A percentile compares a stretch with the other conserved stretches of the same genome.
Evolutionary conservation across 1,284 basidiomycete genomes (phyloP).

Genomic region (Athelia psychrophila): DNA sequence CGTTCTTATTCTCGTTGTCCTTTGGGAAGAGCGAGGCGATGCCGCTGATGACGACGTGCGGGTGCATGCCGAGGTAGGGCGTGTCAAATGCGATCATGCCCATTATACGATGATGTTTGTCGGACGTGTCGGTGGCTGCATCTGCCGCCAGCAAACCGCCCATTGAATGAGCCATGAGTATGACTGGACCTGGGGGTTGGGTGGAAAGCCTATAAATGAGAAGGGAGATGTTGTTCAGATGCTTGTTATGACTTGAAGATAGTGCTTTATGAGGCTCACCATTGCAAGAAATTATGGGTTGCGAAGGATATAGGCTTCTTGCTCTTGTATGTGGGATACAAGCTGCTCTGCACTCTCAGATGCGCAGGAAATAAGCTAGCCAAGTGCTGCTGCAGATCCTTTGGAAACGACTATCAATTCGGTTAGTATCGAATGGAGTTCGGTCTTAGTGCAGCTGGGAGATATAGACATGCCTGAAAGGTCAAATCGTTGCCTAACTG

Average conservation of each 20-base stretch:
- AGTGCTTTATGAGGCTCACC: slow-evolving; percentile 31
- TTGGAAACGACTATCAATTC: slow-evolving; percentile 52
- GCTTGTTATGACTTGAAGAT: slow-evolving; percentile 2
- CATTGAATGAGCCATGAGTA: slow-evolving; percentile 57
- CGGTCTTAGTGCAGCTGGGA: background rate
- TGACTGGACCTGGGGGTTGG: slow-evolving; percentile 50
- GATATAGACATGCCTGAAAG: slow-evolving; percentile 34
- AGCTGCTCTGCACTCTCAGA: slow-evolving; percentile 37
- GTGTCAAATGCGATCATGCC: slow-evolving; percentile 56
- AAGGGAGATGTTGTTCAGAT: background rate
- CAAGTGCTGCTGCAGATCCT: slow-evolving; percentile 44
- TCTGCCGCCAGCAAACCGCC: slow-evolving; percentile 55
- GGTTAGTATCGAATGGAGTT: background rate
- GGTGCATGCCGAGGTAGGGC: slow-evolving; percentile 58
- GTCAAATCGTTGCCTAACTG: slow-evolving; percentile 42
- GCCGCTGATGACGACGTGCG: slow-evolving; percentile 54
- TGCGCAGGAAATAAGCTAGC: slow-evolving; percentile 29
- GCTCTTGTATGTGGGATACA: slow-evolving; percentile 59
- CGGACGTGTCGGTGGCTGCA: slow-evolving; percentile 41
- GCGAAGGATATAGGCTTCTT: slow-evolving; percentile 46
- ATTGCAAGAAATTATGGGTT: slow-evolving; percentile 48
- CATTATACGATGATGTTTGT: slow-evolving; percentile 39
- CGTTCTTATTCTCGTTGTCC: slow-evolving; percentile 22
- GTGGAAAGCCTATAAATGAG: slow-evolving; percentile 50
- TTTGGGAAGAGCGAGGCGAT: slow-evolving; percentile 50